phyloP scores from a whole-genome alignment of 306 rosid species.

The Cotoneaster glaucophyllus region DNA sequence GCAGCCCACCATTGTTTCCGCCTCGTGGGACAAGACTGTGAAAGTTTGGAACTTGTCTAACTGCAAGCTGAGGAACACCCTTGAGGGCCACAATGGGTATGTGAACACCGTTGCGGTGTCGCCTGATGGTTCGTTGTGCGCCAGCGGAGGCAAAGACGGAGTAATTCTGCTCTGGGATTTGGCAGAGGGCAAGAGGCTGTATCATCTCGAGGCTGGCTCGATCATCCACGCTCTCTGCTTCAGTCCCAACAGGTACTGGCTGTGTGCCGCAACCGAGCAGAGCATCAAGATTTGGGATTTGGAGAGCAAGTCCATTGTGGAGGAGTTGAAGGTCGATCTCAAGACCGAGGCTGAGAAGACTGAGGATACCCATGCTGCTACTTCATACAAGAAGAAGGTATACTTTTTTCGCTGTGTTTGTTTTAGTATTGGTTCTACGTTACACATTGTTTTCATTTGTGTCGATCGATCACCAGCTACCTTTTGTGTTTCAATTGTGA shows the following conservation, averaged over 20 bases:
- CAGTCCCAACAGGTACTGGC: slow-evolving; percentile 98
- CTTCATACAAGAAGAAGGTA: slow-evolving; percentile 74
- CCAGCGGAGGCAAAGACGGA: slow-evolving; percentile 94
- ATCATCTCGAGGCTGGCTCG: slow-evolving; percentile 74
- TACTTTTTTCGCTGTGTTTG: not conserved
- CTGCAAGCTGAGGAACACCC: slow-evolving; percentile 71
- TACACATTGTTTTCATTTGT: not conserved
- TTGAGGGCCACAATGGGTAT: slow-evolving; percentile 71
- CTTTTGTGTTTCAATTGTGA: not conserved
- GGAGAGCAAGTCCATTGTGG: slow-evolving; percentile 93
- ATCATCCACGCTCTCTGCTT: slow-evolving; percentile 85
- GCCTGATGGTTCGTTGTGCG: slow-evolving; percentile 86
- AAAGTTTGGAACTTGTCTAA: slow-evolving; percentile 87
- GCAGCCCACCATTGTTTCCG: slow-evolving; percentile 85
- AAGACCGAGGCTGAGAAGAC: slow-evolving; percentile 75
- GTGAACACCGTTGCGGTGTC: slow-evolving; percentile 97
- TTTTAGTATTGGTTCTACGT: not conserved
- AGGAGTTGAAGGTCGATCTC: slow-evolving; percentile 86
- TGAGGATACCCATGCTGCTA: slow-evolving; percentile 42
- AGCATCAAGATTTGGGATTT: slow-evolving; percentile 99
- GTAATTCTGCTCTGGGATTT: slow-evolving; percentile 87
- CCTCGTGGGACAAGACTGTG: slow-evolving; percentile 62
- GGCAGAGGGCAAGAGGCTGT: slow-evolving; percentile 90
- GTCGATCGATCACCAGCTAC: not conserved
- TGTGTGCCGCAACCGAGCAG: slow-evolving; percentile 87